Evolutionary conservation across 1,284 basidiomycete genomes (phyloP).

Genomic region (Phlebopus sp.): DNA sequence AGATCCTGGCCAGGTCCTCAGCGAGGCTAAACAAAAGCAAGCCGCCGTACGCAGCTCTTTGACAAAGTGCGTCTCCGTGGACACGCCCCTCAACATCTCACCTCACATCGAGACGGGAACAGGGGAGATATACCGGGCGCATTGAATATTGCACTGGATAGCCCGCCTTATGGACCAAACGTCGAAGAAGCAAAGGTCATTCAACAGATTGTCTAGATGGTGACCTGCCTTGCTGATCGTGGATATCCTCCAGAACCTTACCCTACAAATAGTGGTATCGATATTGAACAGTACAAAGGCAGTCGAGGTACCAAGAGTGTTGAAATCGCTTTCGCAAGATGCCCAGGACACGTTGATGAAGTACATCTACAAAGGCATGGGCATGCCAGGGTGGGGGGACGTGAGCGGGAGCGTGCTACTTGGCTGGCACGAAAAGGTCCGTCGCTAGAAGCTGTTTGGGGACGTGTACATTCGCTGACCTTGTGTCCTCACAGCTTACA

Average conservation of each 20-base stretch:
- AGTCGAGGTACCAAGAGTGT: constrained; percentile 77
- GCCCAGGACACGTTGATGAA: constrained; percentile 96
- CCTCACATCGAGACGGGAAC: background rate
- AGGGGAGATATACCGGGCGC: constrained; percentile 78
- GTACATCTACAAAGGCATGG: constrained; percentile 97
- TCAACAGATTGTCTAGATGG: background rate
- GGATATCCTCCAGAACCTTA: constrained; percentile 56
- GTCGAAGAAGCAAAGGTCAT: constrained; percentile 88
- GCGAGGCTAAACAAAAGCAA: constrained; percentile 76
- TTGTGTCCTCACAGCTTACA: constrained; percentile 63
- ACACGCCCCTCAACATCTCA: background rate
- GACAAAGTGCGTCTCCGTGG: constrained; percentile 56
- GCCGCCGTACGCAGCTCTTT: constrained; percentile 70
- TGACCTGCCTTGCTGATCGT: background rate
- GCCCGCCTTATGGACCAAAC: constrained; percentile 80
- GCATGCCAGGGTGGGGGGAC: constrained; percentile 77
- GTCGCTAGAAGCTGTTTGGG: background rate
- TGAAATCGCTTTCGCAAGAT: constrained; percentile 75
- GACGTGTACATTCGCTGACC: constrained; percentile 9
- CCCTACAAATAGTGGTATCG: constrained; percentile 82
- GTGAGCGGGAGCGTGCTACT: constrained; percentile 87
- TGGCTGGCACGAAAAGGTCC: constrained; percentile 30
- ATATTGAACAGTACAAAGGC: constrained; percentile 95
- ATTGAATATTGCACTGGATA: constrained; percentile 66
- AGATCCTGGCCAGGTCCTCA: constrained; percentile 69